phyloP scores from a whole-genome alignment of 306 rosid species.

The Begonia masoniana region DNA sequence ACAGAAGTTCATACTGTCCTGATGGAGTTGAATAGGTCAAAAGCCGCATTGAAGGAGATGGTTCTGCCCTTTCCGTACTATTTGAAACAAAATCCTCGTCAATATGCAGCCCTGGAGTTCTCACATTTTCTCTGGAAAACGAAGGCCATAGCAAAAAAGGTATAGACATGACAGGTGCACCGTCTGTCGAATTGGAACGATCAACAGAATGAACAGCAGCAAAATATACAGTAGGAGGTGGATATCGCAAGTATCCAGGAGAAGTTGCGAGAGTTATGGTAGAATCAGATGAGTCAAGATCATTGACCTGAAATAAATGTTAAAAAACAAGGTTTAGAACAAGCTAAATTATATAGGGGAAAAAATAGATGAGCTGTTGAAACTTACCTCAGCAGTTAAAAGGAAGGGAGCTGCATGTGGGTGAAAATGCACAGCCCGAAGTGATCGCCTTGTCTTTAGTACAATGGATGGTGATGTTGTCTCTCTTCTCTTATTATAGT shows the following conservation, averaged over 20 bases:
- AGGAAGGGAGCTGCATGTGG: slow-evolving; percentile 90
- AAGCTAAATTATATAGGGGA: slow-evolving; percentile 2
- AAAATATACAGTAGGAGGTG: slow-evolving; percentile 85
- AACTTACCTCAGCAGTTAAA: slow-evolving; percentile 79
- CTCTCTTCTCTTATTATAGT: slow-evolving; percentile 64
- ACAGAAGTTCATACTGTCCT: slow-evolving; percentile 51
- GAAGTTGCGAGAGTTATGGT: slow-evolving; percentile 84
- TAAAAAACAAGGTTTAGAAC: too few relatives aligned
- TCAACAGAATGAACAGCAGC: slow-evolving; percentile 60
- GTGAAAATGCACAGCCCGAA: slow-evolving; percentile 95
- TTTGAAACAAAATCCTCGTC: slow-evolving; percentile 12
- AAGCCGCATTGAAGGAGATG: slow-evolving; percentile 54
- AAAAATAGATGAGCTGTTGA: background rate
- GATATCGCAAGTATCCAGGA: slow-evolving; percentile 74
- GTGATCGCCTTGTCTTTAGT: slow-evolving; percentile 77
- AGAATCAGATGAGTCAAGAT: slow-evolving; percentile 81
- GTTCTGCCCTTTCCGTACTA: slow-evolving; percentile 28
- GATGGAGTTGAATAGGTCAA: slow-evolving; percentile 52
- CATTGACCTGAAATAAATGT: slow-evolving; percentile 56
- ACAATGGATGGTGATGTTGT: slow-evolving; percentile 72
- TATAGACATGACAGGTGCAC: slow-evolving; percentile 50
- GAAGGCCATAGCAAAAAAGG: slow-evolving; percentile 64
- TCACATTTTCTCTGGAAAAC: slow-evolving; percentile 44
- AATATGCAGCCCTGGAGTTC: slow-evolving; percentile 38
- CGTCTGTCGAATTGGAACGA: slow-evolving; percentile 40